A percentile compares a stretch with the other conserved stretches of the same genome.
These are phyloP conservation scores for Pyrus hybrid DNA, from an alignment of 331 rosid genomes.

Conservation along the genomic window DNA sequence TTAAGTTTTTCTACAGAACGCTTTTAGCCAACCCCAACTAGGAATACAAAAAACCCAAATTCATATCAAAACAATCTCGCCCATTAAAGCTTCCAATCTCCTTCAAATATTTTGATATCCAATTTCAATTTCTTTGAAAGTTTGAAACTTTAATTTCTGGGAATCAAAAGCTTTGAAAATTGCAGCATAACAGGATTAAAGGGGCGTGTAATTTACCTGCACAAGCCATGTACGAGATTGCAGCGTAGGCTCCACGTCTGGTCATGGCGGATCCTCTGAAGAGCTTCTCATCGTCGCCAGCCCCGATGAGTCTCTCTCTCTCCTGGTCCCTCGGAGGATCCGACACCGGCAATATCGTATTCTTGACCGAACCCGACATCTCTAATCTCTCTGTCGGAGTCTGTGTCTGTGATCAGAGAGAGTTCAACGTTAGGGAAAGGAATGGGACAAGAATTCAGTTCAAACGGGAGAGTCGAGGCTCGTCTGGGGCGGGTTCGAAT, in stretches of 20 bases:
- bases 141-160: background rate
- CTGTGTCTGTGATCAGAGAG: background rate
- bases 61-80: background rate
- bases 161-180: background rate
- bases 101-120: background rate
- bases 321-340: conserved; percentile 57
- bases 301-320: conserved; percentile 37
- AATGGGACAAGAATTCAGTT: background rate
- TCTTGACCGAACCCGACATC: conserved; percentile 51
- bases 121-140: background rate
- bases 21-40: background rate
- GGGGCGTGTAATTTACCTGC: conserved; percentile 39
- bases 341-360: conserved; percentile 49
- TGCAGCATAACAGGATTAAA: background rate
- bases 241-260: conserved; percentile 80
- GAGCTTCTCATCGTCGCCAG: conserved; percentile 34
- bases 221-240: conserved; percentile 83
- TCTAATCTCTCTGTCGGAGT: background rate
- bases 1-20: background rate
- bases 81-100: background rate
- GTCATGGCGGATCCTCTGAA: conserved; percentile 88
- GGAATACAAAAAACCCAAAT: background rate
- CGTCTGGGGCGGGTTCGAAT: conserved; percentile 7
- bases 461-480: background rate
- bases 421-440: background rate